Evolutionary conservation across 805 yeast genomes (phyloP).

Genomic region (Ogataea parapolymorpha): DNA sequence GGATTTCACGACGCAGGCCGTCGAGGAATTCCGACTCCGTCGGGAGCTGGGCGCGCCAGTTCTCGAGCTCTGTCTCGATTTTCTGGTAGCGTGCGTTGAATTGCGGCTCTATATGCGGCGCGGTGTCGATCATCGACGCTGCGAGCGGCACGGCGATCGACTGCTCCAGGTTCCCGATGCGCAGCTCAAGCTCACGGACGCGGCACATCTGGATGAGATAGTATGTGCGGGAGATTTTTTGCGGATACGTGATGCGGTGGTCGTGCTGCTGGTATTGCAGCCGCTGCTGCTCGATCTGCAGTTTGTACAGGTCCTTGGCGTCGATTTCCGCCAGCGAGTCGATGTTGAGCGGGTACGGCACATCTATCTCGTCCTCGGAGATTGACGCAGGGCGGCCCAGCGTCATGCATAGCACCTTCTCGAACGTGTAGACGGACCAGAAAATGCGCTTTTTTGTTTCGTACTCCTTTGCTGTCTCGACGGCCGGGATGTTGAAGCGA

Average conservation of each 20-base stretch:
- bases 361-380: conserved; percentile 17
- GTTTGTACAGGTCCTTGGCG: conserved; percentile 7
- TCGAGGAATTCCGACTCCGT: conserved; percentile 9
- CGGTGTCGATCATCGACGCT: not conserved
- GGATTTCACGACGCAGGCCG: conserved; percentile 14
- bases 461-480: conserved; percentile 7
- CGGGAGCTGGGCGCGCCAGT: conserved; percentile 12
- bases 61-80: conserved; percentile 10
- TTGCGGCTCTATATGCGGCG: conserved; percentile 1
- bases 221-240: conserved; percentile 9
- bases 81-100: conserved; percentile 2
- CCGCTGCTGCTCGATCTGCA: conserved; percentile 14
- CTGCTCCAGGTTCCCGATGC: conserved; percentile 12
- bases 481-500: conserved; percentile 12
- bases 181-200: conserved; percentile 13
- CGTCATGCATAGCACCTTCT: conserved; percentile 18
- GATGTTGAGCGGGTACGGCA: conserved; percentile 17
- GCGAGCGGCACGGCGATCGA: conserved; percentile 10
- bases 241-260: conserved; percentile 13
- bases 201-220: conserved; percentile 16
- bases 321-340: conserved; percentile 4
- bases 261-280: conserved; percentile 10
- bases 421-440: conserved; percentile 21
- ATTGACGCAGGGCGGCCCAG: conserved; percentile 18
- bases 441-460: conserved; percentile 14